phyloP scores from a whole-genome alignment of 2,329 filamentous ascomycete species.

The Colletotrichum sp. region DNA sequence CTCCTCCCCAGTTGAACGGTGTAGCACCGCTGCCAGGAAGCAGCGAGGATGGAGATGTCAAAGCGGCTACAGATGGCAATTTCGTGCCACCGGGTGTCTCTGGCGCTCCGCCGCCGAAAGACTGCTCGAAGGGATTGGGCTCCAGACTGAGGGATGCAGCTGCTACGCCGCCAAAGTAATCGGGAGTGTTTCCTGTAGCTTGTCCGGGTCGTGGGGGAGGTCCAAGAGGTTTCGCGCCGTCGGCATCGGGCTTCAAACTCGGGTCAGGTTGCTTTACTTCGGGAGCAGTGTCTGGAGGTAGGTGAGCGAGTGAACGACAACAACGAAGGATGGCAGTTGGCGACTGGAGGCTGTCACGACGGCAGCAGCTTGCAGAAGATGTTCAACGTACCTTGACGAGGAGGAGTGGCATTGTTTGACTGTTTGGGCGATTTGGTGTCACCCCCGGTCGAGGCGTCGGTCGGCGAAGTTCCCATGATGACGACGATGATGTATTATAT shows the following conservation, averaged over 20 bases:
- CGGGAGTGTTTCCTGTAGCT: slow-evolving; percentile 60
- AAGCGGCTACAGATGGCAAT: slow-evolving; percentile 85
- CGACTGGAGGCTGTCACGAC: slow-evolving; percentile 17
- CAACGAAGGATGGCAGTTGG: slow-evolving; percentile 13
- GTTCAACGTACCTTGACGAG: slow-evolving; percentile 46
- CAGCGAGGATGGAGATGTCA: slow-evolving; percentile 89
- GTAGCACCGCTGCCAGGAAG: slow-evolving; percentile 75
- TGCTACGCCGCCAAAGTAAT: slow-evolving; percentile 70
- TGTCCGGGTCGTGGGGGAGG: slow-evolving; percentile 72
- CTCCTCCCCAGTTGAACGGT: slow-evolving; percentile 79
- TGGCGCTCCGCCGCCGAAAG: slow-evolving; percentile 72
- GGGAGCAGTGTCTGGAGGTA: slow-evolving; percentile 43
- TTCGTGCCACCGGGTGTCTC: slow-evolving; percentile 86
- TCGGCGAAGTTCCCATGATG: slow-evolving; percentile 54
- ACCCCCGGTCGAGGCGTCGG: slow-evolving; percentile 42
- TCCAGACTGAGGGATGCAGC: slow-evolving; percentile 72
- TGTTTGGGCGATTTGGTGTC: slow-evolving; percentile 56
- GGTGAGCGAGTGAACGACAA: slow-evolving; percentile 25
- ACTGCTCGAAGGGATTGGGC: slow-evolving; percentile 97
- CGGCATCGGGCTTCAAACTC: slow-evolving; percentile 63
- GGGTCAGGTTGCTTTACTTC: slow-evolving; percentile 52
- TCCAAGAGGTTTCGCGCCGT: slow-evolving; percentile 69
- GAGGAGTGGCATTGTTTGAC: slow-evolving; percentile 43
- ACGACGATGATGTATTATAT: slow-evolving; percentile 51
- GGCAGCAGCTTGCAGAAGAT: neutral